Percentiles rank a stretch among this genome's conserved stretches.
These are phyloP conservation scores for Tylopilus sp. DNA, from an alignment of 768 basidiomycete species.

Conservation along the genomic window DNA sequence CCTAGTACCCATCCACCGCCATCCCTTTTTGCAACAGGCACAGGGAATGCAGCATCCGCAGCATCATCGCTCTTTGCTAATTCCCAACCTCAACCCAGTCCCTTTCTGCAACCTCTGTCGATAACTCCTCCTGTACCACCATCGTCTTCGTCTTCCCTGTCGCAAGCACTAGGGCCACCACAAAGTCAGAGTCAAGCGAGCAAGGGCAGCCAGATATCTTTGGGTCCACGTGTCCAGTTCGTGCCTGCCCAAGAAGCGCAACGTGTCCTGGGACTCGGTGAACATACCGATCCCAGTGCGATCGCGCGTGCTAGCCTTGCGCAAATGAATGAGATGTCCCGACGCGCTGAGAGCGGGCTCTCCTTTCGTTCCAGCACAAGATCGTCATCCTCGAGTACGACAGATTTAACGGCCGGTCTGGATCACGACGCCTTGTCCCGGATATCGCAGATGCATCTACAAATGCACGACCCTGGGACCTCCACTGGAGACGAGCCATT, in stretches of 20 bases:
- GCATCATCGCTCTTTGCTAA: conserved; percentile 17
- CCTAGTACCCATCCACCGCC: conserved; percentile 32
- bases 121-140: conserved; percentile 12
- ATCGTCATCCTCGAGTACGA: conserved; percentile 17
- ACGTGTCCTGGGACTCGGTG: conserved; percentile 39
- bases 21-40: conserved; percentile 21
- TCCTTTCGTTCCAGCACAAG: conserved; percentile 27
- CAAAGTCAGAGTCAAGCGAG: conserved; percentile 11
- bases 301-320: conserved; percentile 65
- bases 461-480: conserved; percentile 32
- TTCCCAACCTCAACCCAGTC: conserved; percentile 27
- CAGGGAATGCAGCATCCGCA: conserved; percentile 12
- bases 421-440: conserved; percentile 48
- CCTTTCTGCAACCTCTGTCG: conserved; percentile 24
- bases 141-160: conserved; percentile 23
- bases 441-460: conserved; percentile 48
- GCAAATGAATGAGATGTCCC: conserved; percentile 77
- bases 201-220: conserved; percentile 2
- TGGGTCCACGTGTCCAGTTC: conserved; percentile 36
- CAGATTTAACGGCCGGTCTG: conserved; percentile 10
- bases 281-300: conserved; percentile 48
- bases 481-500: conserved; percentile 28
- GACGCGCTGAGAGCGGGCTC: conserved; percentile 47
- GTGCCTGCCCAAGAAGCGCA: conserved; percentile 56
- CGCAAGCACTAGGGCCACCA: conserved; percentile 23